A percentile compares a stretch with the other conserved stretches of the same genome.
These are phyloP conservation scores for Spiromastix sp. DNA, from an alignment of 2,329 filamentous ascomycete genomes.

Conservation along the genomic window DNA sequence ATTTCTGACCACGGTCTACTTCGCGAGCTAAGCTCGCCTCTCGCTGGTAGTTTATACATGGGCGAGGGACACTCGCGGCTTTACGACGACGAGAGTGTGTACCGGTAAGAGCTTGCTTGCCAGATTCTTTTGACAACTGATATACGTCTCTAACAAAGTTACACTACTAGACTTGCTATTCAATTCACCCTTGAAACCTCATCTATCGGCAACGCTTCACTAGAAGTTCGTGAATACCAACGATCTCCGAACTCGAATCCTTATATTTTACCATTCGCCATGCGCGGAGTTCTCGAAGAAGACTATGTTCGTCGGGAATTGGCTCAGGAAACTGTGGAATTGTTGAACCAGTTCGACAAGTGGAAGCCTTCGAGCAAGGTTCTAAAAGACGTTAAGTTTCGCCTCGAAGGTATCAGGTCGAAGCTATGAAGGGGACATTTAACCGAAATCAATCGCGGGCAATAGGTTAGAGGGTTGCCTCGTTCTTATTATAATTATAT, in stretches of 20 bases:
- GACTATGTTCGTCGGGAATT: slow-evolving; percentile 77
- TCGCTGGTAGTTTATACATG: slow-evolving; percentile 82
- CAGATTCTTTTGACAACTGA: not conserved
- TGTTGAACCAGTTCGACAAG: slow-evolving; percentile 81
- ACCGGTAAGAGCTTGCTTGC: slow-evolving; percentile 45
- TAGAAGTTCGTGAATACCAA: slow-evolving; percentile 43
- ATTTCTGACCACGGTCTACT: slow-evolving; percentile 89
- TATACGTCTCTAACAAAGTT: not conserved
- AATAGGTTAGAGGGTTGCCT: no score
- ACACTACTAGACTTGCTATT: slow-evolving; percentile 48
- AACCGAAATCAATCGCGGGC: no score
- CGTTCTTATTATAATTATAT: no score
- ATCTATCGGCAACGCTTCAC: slow-evolving; percentile 35
- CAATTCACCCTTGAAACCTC: slow-evolving; percentile 65
- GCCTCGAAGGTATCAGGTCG: slow-evolving; percentile 81
- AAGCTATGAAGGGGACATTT: slow-evolving; percentile 52
- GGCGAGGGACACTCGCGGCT: slow-evolving; percentile 90
- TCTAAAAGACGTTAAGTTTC: slow-evolving; percentile 89
- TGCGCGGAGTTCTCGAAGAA: slow-evolving; percentile 87
- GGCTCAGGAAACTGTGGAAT: slow-evolving; percentile 61
- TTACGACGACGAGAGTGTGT: slow-evolving; percentile 81
- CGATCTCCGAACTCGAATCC: slow-evolving; percentile 51
- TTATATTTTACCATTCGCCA: slow-evolving; percentile 88
- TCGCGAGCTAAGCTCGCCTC: slow-evolving; percentile 73
- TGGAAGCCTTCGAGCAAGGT: slow-evolving; percentile 89